A percentile compares a stretch with the other conserved stretches of the same genome.
phyloP scores from a whole-genome alignment of 495 filamentous ascomycete species.

The Neurospora sp. region DNA sequence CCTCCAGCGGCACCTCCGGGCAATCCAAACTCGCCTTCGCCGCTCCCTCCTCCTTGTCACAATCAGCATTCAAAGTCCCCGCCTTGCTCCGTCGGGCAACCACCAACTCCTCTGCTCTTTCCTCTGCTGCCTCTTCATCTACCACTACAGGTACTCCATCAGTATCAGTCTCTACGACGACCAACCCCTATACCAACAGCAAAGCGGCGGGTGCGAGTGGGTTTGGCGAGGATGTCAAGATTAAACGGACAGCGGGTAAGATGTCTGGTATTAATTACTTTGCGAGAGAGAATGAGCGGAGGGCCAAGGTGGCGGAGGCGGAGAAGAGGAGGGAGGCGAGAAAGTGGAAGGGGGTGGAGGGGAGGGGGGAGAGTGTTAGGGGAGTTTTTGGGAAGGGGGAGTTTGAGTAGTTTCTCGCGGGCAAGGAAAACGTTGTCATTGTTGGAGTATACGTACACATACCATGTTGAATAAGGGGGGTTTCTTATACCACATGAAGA shows the following conservation, averaged over 20 bases:
- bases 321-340: conserved; percentile 56
- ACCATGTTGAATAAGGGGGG: not conserved
- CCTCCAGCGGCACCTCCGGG: conserved; percentile 12
- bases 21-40: conserved; percentile 50
- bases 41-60: conserved; percentile 17
- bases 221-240: conserved; percentile 36
- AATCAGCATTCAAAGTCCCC: conserved; percentile 54
- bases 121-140: conserved; percentile 15
- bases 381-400: conserved; percentile 42
- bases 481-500: not conserved
- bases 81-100: conserved; percentile 70
- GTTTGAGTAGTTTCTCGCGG: conserved; percentile 22
- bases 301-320: conserved; percentile 45
- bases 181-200: conserved; percentile 26
- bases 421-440: not conserved
- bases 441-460: not conserved
- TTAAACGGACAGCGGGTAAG: conserved; percentile 59
- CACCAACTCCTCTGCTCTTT: conserved; percentile 45
- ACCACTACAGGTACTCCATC: conserved; percentile 12
- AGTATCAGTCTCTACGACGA: conserved; percentile 7
- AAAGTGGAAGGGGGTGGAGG: conserved; percentile 55
- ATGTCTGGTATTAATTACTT: conserved; percentile 65
- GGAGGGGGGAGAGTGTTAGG: conserved; percentile 32
- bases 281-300: conserved; percentile 60
- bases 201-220: conserved; percentile 29